Percentiles rank a stretch among this genome's conserved stretches.
phyloP scores from a whole-genome alignment of 2,329 filamentous ascomycete species.

The Stagonosporopsis cucurbitacearum region DNA sequence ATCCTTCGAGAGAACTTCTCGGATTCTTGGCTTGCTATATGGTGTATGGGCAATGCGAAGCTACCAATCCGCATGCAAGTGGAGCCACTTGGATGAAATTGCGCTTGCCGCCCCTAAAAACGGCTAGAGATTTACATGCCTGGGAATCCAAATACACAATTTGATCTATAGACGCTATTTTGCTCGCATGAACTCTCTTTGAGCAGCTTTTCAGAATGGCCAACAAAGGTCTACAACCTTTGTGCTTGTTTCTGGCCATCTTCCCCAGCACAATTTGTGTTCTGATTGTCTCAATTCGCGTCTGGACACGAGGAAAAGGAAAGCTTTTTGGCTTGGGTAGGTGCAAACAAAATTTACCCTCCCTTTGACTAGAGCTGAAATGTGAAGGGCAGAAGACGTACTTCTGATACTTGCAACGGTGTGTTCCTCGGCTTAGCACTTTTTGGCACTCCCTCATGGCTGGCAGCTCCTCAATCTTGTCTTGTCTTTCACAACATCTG shows the following conservation, averaged over 20 bases:
- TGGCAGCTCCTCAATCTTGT: slow-evolving; percentile 14
- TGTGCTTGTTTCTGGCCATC: slow-evolving; percentile 10
- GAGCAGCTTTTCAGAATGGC: not conserved
- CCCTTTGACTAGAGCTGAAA: not conserved
- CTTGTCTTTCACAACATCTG: slow-evolving; percentile 16
- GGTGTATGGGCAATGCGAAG: too few relatives aligned
- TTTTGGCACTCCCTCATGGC: not conserved
- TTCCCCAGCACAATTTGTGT: slow-evolving; percentile 8
- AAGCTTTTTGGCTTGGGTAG: slow-evolving; percentile 6
- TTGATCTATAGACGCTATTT: too few relatives aligned
- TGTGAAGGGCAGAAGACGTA: slow-evolving; percentile 4
- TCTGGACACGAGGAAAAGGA: not conserved
- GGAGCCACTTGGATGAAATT: too few relatives aligned
- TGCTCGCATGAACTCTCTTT: too few relatives aligned
- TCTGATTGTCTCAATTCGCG: slow-evolving; percentile 5
- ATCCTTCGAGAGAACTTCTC: too few relatives aligned
- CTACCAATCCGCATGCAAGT: too few relatives aligned
- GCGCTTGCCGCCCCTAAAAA: too few relatives aligned
- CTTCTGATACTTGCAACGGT: slow-evolving; percentile 15
- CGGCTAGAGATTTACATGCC: not conserved
- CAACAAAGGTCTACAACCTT: slow-evolving; percentile 7
- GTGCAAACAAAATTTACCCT: not conserved
- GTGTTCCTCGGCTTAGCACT: not conserved
- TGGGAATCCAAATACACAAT: not conserved
- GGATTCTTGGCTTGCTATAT: too few relatives aligned